phyloP scores from a whole-genome alignment of 371 early-diverging fungal species.

The Batkoa obscura region DNA sequence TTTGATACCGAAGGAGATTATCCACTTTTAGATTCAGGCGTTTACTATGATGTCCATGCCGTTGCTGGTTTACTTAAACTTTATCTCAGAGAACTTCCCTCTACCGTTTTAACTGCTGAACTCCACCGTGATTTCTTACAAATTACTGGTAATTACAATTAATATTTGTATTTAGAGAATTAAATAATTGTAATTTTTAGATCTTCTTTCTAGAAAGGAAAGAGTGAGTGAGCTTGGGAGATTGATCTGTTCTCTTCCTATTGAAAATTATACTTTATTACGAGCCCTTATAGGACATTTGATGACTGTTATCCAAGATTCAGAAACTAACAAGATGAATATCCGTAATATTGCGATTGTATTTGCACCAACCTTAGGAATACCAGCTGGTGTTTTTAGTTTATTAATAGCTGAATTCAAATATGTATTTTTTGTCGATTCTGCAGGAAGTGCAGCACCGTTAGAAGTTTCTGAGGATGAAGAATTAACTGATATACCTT shows the following conservation, averaged over 20 bases:
- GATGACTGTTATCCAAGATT: conserved; percentile 63
- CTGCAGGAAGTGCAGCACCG: conserved; percentile 10
- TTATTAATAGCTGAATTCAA: conserved; percentile 76
- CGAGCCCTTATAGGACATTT: conserved; percentile 72
- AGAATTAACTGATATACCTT: too few relatives aligned
- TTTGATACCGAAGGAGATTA: conserved; percentile 47
- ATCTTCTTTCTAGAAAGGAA: conserved; percentile 27
- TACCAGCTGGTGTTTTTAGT: conserved; percentile 75
- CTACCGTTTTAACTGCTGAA: conserved; percentile 61
- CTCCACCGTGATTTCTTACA: conserved; percentile 53
- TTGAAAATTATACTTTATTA: conserved; percentile 75
- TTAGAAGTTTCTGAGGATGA: too few relatives aligned
- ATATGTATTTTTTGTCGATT: conserved; percentile 38
- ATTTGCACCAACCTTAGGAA: conserved; percentile 79
- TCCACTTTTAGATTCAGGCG: conserved; percentile 18
- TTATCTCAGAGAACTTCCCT: conserved; percentile 75
- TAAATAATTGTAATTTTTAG: too few relatives aligned
- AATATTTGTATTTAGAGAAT: neutral
- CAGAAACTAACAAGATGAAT: conserved; percentile 81
- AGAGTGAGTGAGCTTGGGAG: conserved; percentile 55
- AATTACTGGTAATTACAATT: conserved; percentile 29
- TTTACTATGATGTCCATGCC: conserved; percentile 70
- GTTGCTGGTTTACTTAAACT: conserved; percentile 82
- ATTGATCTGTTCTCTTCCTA: conserved; percentile 56
- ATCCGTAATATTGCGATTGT: conserved; percentile 85